Percentiles rank a stretch among this genome's conserved stretches.
phyloP scores from a whole-genome alignment of 768 basidiomycete genomes.

The Tricholoma hemisulphureum region DNA sequence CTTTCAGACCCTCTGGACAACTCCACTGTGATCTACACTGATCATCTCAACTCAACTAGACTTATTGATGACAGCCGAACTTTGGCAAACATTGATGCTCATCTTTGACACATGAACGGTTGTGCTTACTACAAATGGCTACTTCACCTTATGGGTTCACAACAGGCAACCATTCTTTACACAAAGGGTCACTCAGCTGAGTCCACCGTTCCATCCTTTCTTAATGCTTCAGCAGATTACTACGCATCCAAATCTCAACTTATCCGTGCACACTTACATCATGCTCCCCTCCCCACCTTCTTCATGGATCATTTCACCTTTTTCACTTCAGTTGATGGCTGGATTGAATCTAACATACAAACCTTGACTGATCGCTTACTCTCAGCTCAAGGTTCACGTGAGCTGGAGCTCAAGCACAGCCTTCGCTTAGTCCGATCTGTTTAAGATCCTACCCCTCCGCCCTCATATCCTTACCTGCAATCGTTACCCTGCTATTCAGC shows the following conservation, averaged over 20 bases:
- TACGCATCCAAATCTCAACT: too few species aligned
- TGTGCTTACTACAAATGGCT: slow-evolving; percentile 25
- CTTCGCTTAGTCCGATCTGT: not conserved
- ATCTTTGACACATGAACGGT: slow-evolving; percentile 18
- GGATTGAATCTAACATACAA: slow-evolving; percentile 20
- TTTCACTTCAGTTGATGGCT: slow-evolving; percentile 6
- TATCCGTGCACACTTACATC: not conserved
- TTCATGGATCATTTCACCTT: not conserved
- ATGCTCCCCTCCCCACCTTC: not conserved
- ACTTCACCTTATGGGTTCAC: not conserved
- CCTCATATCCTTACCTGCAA: slow-evolving; percentile 14
- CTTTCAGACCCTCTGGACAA: not conserved
- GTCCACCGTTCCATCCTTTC: not conserved
- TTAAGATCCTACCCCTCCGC: slow-evolving; percentile 8
- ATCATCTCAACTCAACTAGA: slow-evolving; percentile 23
- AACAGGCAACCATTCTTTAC: not conserved
- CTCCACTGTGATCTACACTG: slow-evolving; percentile 12
- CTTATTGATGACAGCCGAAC: slow-evolving; percentile 17
- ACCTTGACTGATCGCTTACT: not conserved
- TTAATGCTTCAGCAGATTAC: too few species aligned
- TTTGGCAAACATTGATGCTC: slow-evolving; percentile 7
- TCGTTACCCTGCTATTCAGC: slow-evolving; percentile 21
- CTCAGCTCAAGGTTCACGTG: not conserved
- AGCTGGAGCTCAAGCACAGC: slow-evolving; percentile 2
- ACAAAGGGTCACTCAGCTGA: slow-evolving; percentile 9